phyloP scores from a whole-genome alignment of 192 early-diverging fungal species.

The Phlyctochytrium planicorne region DNA sequence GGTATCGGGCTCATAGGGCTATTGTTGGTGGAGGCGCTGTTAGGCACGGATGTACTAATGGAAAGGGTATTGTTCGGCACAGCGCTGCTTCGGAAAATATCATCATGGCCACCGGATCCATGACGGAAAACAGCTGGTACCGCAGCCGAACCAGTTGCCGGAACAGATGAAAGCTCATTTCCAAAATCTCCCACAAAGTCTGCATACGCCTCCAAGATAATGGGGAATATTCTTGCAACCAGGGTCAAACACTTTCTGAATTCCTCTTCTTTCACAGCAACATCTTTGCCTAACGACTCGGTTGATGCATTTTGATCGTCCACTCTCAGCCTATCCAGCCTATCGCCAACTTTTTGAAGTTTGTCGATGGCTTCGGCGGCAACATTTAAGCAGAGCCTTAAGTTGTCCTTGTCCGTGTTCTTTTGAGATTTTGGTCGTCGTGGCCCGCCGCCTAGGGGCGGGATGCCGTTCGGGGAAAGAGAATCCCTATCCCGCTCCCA shows the following conservation, averaged over 20 bases:
- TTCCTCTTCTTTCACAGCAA: not conserved
- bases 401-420: constrained; percentile 27
- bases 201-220: not conserved
- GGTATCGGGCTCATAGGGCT: not conserved
- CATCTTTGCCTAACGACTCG: not conserved
- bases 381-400: constrained; percentile 38
- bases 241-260: not conserved
- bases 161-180: not conserved
- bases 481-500: constrained; percentile 13
- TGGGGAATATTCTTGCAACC: not conserved
- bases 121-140: too few relatives aligned
- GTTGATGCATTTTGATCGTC: not conserved
- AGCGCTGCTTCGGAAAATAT: too few relatives aligned
- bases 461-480: not conserved
- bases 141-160: too few relatives aligned
- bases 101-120: too few relatives aligned
- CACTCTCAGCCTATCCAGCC: not conserved
- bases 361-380: constrained; percentile 40
- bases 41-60: not conserved
- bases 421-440: too few relatives aligned
- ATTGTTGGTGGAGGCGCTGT: not conserved
- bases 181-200: not conserved
- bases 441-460: too few relatives aligned
- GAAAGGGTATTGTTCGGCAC: too few relatives aligned
- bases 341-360: constrained; percentile 30